Evolutionary conservation across 2,329 filamentous ascomycete genomes (phyloP).

Genomic region (Paecilomyces variotii): DNA sequence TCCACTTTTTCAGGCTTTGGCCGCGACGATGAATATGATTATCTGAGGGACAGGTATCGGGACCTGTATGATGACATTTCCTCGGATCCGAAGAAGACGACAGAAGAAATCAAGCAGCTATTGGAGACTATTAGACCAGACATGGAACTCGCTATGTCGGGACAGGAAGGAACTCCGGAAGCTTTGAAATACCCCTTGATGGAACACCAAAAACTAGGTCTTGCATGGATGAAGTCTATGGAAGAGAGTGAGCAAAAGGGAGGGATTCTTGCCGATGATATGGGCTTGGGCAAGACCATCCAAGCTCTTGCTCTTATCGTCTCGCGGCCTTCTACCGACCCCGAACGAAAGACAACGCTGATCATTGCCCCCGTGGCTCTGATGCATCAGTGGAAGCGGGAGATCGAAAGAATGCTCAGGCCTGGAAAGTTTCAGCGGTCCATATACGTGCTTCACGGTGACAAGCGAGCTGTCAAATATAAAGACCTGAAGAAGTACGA

Average conservation of each 20-base stretch:
- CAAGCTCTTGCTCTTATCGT: slow-evolving; percentile 73
- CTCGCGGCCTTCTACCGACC: slow-evolving; percentile 53
- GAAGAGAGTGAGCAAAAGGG: slow-evolving; percentile 65
- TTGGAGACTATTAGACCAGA: slow-evolving; percentile 68
- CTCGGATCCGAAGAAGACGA: slow-evolving; percentile 43
- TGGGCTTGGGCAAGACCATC: slow-evolving; percentile 80
- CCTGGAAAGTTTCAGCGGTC: slow-evolving; percentile 47
- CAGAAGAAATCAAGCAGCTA: slow-evolving; percentile 62
- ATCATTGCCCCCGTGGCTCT: slow-evolving; percentile 75
- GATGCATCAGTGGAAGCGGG: slow-evolving; percentile 75
- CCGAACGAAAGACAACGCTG: slow-evolving; percentile 62
- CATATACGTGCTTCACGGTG: slow-evolving; percentile 62
- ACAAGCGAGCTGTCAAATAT: slow-evolving; percentile 50
- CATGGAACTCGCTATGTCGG: slow-evolving; percentile 52
- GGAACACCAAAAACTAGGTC: slow-evolving; percentile 70
- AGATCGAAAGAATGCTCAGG: slow-evolving; percentile 65
- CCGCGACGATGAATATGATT: not conserved
- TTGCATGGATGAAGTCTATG: slow-evolving; percentile 69
- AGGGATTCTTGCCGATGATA: slow-evolving; percentile 70
- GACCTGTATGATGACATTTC: slow-evolving; percentile 14
- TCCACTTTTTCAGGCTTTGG: not conserved
- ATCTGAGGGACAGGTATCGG: slow-evolving; percentile 3
- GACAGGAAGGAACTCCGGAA: slow-evolving; percentile 60
- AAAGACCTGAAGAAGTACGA: slow-evolving; percentile 58
- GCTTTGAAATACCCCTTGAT: slow-evolving; percentile 63